Evolutionary conservation across 2,329 filamentous ascomycete genomes (phyloP).

Genomic region (Calonectria ilicicola): DNA sequence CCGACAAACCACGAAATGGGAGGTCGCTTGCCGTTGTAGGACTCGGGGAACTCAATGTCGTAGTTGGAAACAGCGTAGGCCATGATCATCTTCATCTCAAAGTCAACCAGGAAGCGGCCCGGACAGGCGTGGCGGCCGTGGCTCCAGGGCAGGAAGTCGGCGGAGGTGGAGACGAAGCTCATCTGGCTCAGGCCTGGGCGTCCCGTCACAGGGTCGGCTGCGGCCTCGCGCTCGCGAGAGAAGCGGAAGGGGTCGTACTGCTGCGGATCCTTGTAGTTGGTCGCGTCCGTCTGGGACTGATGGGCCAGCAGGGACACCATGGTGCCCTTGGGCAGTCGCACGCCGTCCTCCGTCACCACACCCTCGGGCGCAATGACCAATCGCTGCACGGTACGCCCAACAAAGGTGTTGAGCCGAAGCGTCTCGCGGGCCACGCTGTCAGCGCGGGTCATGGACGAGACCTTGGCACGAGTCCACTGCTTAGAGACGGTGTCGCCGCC

Average conservation of each 20-base stretch:
- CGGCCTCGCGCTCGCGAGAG: conserved; percentile 48
- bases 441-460: conserved; percentile 51
- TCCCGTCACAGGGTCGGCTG: conserved; percentile 11
- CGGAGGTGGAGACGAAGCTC: conserved; percentile 2
- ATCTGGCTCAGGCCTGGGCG: conserved; percentile 1
- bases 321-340: background rate
- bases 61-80: conserved; percentile 39
- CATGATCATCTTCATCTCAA: conserved; percentile 49
- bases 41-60: conserved; percentile 33
- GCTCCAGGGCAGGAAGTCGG: conserved; percentile 46
- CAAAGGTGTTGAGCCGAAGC: conserved; percentile 51
- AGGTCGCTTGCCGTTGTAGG: background rate
- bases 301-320: background rate
- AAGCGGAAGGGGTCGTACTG: conserved; percentile 12
- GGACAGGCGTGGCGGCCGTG: conserved; percentile 51
- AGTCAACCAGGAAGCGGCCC: conserved; percentile 46
- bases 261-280: background rate
- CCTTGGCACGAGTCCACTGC: conserved; percentile 53
- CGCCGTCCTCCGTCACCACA: conserved; percentile 42
- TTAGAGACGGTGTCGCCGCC: conserved; percentile 26
- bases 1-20: conserved; percentile 7
- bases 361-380: conserved; percentile 42
- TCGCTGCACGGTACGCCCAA: conserved; percentile 43
- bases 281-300: background rate
- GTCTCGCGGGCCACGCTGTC: conserved; percentile 60